Base-by-base conservation (phyloP, 768 basidiomycete genomes). In the Suillus brevipes region DNA sequence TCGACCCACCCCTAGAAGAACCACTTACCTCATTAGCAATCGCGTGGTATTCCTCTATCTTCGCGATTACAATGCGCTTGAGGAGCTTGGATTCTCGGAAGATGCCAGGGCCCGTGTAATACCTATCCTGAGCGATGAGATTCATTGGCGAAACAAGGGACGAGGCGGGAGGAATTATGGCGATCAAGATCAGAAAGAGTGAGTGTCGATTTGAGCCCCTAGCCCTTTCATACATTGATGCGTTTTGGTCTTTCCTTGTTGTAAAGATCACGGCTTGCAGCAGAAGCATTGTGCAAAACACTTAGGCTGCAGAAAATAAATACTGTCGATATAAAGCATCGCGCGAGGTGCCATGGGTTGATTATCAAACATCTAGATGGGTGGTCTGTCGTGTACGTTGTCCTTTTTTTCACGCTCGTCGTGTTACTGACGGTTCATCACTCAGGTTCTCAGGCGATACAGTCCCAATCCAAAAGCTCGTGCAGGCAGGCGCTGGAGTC, bases 391-490 rank as follows among this genome's bases (percentile, higher is more conserved):
- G 78, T 77, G 77, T 79, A 69, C 59, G 84, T 25, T 3, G n/a
- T 3, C 37, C 7, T 20, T 28, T 20, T 43, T 40, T 56, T 5
- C 16, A 45, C 38, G 42, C 60, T 12, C 14, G 8, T 34, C 9
- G 31, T 9, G 9, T 66, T 59, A 67, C 34, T 37, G 8, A 66
- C 20, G 45, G 14, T 10, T 4, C 52, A 37, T 49, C 20, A n/a
- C 45, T 43, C 67, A 97, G 95, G 25, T 99, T 92, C 72, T 98
- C 97, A 4, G 96, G 89, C 6, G 97, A 99, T 74, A 98, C 96
- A 1, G 82, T 84, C 72, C 95, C 96, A 0, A 85, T 88, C 10
- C 79, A 89, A 13, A 81, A 80, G 34, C 80, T 99, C 5, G 85
- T 89, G 28, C 73, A 80, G 52, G 87, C 86, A 0, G 96, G 92